Evolutionary conservation across 257 asterid species (phyloP).

Genomic region (Agastache rugosa): DNA sequence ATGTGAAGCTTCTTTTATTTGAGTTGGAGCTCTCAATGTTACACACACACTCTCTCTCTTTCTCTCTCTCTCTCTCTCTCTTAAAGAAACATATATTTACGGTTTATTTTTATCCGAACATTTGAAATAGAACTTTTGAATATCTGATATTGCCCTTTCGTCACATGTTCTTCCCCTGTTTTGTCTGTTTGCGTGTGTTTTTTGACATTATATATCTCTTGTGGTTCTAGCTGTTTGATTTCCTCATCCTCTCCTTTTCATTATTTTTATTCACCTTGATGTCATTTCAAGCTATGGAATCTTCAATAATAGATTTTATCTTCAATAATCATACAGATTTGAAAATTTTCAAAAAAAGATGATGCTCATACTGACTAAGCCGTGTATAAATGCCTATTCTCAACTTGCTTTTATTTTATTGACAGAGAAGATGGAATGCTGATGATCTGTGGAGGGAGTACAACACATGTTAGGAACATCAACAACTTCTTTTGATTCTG

Average conservation of each 20-base stretch:
- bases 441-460: slow-evolving; percentile 66
- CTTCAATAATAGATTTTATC: neutral
- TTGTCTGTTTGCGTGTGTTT: neutral
- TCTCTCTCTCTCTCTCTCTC: too few species aligned
- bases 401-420: neutral
- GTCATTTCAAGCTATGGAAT: neutral
- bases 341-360: too few species aligned
- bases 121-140: neutral
- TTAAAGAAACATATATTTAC: too few species aligned
- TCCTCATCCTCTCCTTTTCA: neutral
- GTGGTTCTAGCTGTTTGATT: neutral
- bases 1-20: neutral
- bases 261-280: neutral
- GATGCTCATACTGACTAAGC: neutral
- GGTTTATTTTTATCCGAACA: too few species aligned
- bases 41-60: too few species aligned
- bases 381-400: neutral
- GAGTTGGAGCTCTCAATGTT: neutral
- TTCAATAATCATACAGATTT: neutral
- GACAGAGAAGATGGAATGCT: slow-evolving; percentile 34
- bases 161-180: neutral
- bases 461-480: slow-evolving; percentile 58
- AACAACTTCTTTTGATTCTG: slow-evolving; percentile 43
- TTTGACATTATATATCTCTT: neutral
- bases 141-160: neutral